Base-by-base conservation (phyloP, 1,284 basidiomycete species). In the Melampsora larici-populina region DNA sequence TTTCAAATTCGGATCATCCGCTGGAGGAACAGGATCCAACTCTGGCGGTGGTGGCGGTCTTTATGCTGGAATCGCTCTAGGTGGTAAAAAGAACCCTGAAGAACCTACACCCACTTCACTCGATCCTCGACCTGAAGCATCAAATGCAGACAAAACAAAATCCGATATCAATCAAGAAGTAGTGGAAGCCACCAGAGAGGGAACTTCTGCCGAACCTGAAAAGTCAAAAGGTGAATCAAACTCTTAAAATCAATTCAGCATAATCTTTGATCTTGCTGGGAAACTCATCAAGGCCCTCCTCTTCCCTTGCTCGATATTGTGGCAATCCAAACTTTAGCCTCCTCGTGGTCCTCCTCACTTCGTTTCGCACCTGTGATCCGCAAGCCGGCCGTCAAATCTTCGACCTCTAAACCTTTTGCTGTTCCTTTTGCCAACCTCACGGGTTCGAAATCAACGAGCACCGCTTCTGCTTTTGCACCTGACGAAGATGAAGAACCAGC, bases 301-400 rank as follows among this genome's bases (percentile, higher is more conserved):
- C 64, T 60, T 31, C 21, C 26, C 15, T 67, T 33, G 33, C 60
- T 65, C 63, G 4, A 31, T 60, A 70, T 8, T 8, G 29, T 70
- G 29, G 7, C 18, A 48, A 62, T 18, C 24, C 24, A 69, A 21
- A 1, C 21, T 4, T 63, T n/a, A 78, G 76, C 76, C 66, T 78
- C 76, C 64, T 66, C 76, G 40, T 78, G 76, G 76, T 78, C 76
- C 65, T 78, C 76, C 40, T 78, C 76, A 43, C 76, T 78, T 46
- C 76, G 76, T 29, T 78, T 78, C 58, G 76, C 76, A 17, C 76
- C 76, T 26, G 76, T 78, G 21, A 78, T 78, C 18, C 68, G 76
- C 49, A 78, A 78, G 48, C 76, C 68, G 46, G 66, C 69, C 24
- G 48, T 68, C 15, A 78, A 78, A 33, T 71, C 76, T 8, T 64